Conservation (phyloP, 2,329 filamentous ascomycete genomes). For the Ophiostoma populinum region DNA sequence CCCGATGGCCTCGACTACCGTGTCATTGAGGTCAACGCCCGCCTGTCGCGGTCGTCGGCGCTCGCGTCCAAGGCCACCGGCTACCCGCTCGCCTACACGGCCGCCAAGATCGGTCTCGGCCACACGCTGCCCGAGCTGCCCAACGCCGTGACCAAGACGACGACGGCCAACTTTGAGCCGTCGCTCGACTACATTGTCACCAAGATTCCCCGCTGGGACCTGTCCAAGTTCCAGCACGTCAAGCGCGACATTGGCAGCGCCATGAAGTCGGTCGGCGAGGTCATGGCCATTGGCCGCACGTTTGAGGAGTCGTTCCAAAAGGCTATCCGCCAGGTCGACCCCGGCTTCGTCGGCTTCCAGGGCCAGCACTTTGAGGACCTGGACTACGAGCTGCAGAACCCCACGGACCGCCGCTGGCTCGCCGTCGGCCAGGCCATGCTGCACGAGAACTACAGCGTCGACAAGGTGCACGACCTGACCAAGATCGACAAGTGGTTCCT, state of each 20-base stretch:
- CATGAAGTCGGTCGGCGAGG: slow-evolving; percentile 98
- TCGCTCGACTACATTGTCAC: slow-evolving; percentile 95
- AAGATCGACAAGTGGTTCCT: slow-evolving; percentile 99
- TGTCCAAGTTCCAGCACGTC: slow-evolving; percentile 97
- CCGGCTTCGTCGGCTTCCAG: slow-evolving; percentile 81
- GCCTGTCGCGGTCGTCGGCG: slow-evolving; percentile 91
- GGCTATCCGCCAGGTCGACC: slow-evolving; percentile 92
- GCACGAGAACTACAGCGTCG: slow-evolving; percentile 87
- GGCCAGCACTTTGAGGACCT: slow-evolving; percentile 88
- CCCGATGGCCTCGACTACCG: slow-evolving; percentile 95
- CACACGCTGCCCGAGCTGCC: slow-evolving; percentile 90
- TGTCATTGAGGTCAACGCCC: slow-evolving; percentile 97
- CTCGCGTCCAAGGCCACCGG: slow-evolving; percentile 96
- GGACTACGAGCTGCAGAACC: slow-evolving; percentile 77
- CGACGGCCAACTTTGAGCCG: slow-evolving; percentile 96
- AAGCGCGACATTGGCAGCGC: slow-evolving; percentile 93
- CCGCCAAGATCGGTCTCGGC: slow-evolving; percentile 93
- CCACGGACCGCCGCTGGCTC: slow-evolving; percentile 91
- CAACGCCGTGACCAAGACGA: slow-evolving; percentile 96
- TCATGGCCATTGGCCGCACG: slow-evolving; percentile 97
- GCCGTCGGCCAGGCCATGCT: slow-evolving; percentile 96
- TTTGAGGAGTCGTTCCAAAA: slow-evolving; percentile 99
- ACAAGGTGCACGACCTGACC: slow-evolving; percentile 79
- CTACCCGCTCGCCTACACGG: slow-evolving; percentile 92
- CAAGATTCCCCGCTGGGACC: slow-evolving; percentile 96